Evolutionary conservation across 768 basidiomycete species (phyloP).

Genomic region (Panus rudis): DNA sequence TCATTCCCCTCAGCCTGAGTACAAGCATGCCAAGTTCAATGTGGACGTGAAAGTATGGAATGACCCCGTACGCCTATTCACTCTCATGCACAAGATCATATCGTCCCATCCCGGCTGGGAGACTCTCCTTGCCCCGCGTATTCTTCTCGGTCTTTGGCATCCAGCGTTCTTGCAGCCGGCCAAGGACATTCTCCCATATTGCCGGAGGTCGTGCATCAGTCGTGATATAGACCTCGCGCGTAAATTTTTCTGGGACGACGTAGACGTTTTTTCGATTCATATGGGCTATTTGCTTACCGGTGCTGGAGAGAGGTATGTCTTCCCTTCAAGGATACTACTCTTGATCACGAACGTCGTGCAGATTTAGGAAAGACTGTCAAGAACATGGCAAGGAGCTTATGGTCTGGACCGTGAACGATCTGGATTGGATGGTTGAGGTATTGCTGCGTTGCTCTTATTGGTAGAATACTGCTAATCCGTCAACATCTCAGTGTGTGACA

Average conservation of each 20-base stretch:
- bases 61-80: slow-evolving; percentile 79
- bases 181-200: slow-evolving; percentile 69
- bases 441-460: slow-evolving; percentile 13
- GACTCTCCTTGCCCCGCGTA: slow-evolving; percentile 67
- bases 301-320: slow-evolving; percentile 63
- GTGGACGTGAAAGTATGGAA: slow-evolving; percentile 95
- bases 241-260: slow-evolving; percentile 84
- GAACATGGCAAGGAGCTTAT: slow-evolving; percentile 76
- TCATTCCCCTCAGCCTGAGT: slow-evolving; percentile 60
- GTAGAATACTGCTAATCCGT: too few relatives aligned
- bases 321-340: background rate
- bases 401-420: slow-evolving; percentile 96
- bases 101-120: slow-evolving; percentile 64
- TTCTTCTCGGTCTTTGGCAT: slow-evolving; percentile 85
- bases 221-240: slow-evolving; percentile 62
- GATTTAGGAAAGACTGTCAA: slow-evolving; percentile 81
- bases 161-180: slow-evolving; percentile 82
- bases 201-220: slow-evolving; percentile 82
- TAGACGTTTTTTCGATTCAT: slow-evolving; percentile 79
- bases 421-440: slow-evolving; percentile 86
- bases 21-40: slow-evolving; percentile 71
- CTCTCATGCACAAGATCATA: slow-evolving; percentile 66
- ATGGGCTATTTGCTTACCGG: slow-evolving; percentile 64
- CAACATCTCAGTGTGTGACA: slow-evolving; percentile 50
- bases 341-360: slow-evolving; percentile 12